Conservation (phyloP, 306 rosid genomes). For the Trifolium dubium region DNA sequence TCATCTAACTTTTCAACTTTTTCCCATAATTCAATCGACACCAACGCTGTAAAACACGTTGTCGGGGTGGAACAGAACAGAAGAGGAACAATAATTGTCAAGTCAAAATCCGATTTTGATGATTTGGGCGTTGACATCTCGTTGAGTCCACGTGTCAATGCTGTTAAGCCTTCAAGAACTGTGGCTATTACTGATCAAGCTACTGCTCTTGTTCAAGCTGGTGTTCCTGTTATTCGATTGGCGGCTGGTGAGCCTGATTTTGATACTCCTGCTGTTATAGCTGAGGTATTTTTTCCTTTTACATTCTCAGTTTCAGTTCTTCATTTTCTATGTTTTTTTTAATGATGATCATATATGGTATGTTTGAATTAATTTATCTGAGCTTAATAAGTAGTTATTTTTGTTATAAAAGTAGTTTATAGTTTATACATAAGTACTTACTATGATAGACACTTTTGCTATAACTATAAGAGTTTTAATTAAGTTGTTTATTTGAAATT, state of each 20-base stretch:
- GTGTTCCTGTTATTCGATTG: conserved; percentile 81
- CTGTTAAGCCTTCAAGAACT: conserved; percentile 84
- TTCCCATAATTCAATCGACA: neutral
- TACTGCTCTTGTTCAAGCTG: conserved; percentile 83
- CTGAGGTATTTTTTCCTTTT: conserved; percentile 49
- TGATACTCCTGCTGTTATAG: conserved; percentile 76
- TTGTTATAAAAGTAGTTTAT: too few species aligned
- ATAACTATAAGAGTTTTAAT: too few species aligned
- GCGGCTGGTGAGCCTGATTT: conserved; percentile 97
- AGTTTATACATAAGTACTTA: too few species aligned
- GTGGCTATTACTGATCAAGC: conserved; percentile 87
- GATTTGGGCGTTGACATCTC: conserved; percentile 57
- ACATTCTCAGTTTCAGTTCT: too few species aligned
- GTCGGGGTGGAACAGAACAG: neutral
- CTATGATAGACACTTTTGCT: too few species aligned
- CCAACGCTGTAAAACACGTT: neutral
- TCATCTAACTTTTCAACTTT: neutral
- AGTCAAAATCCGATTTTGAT: conserved; percentile 47
- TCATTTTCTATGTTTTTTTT: too few species aligned
- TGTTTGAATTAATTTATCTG: too few species aligned
- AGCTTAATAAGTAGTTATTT: too few species aligned
- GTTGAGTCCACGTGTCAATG: conserved; percentile 83
- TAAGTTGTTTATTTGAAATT: neutral
- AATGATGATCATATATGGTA: too few species aligned
- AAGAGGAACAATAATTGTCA: conserved; percentile 27